Evolutionary conservation across 176 grass and related monocot species (phyloP), one percentile per base, ranked within the genome.

Genomic region (Luzula sylvatica): DNA sequence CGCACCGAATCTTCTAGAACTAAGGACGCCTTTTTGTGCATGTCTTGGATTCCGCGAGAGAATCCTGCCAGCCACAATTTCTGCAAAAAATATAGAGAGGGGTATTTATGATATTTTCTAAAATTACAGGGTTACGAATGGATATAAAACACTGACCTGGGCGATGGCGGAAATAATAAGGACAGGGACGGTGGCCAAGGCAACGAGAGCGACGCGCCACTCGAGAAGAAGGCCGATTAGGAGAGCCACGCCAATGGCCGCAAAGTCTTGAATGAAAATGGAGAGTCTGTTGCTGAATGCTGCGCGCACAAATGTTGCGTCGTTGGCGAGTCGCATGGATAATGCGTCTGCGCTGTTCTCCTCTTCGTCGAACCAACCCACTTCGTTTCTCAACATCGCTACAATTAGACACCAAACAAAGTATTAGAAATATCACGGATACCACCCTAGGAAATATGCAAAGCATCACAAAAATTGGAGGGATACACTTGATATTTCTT

Each of bases 21-120:
- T 53, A 98, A 80, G 2, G 92, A 90, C 50, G 92, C 93, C 52
- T 98, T 98, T 62, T 82, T 90, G 56, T 98, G 93, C 93, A 92
- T 98, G 53, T 98, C 93, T 45, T 98, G 93, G 57, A 98, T 98
- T 70, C 93, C 93, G 80, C 80, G 89, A 42, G 93, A 98, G 69
- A 98, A 98, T 39, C 93, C 93, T 61, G 82, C 86, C 77, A 98
- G 93, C 93, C 93, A 98, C 72, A 87, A 51, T 80, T 98, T 98
- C 93, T 98, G 82, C 52, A 57, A 81, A 25, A 45, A 72, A 17
- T 6, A 46, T 46, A 64, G 16, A 48, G 25, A 32, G 29, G 29
- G 29, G 29, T 32, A 32, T 32, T 8, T 4, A 8, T 32, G 29
- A 32, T 32, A 32, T 32, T 32, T 32, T 32, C 29, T 32, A 32